Evolutionary conservation across 176 grass and related monocot species (phyloP), one percentile per base, ranked within the genome.

Genomic region (Carex pumila): DNA sequence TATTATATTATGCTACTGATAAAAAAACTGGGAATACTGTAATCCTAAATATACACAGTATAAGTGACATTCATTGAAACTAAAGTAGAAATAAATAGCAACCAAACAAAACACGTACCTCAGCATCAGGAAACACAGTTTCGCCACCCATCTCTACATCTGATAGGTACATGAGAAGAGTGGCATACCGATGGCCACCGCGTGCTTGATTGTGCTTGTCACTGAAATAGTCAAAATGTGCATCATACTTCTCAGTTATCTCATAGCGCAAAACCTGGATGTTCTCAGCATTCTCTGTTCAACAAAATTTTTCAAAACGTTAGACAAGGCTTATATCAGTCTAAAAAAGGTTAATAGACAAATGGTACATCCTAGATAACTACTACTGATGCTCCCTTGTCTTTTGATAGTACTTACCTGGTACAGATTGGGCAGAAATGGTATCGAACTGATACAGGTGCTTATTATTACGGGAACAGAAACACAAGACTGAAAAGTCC

Each of bases 91-190:
- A 76, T 55, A 76, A 76, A 53, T 7, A 4, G 7, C 37, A 13
- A 18, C 3, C n/a, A 73, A 50, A 73, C n/a, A 49, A 21, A 62
- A 30, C 68, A 29, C 18, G 47, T 65, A 89, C 94, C 91, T 75
- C 88, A 36, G 88, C 86, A 89, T 86, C 60, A 79, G 94, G 92
- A 87, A 97, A 97, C 8, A 94, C 84, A 4, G 94, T 97, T 86
- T 97, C 94, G 36, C 92, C 94, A 62, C 92, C 94, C 75, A 80
- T 89, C 59, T 86, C 81, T 29, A 92, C 94, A 86, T 92, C 87
- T 18, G 94, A 86, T 55, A 97, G 34, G 65, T 97, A 97, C 92
- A 97, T 97, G 14, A 97, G 87, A 18, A 97, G 87, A 64, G 94
- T 94, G 22, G 94, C 92, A 17, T 85, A n/a, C n/a, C 94, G 88